Percentiles rank a stretch among this genome's conserved stretches.
Evolutionary conservation across 495 filamentous ascomycete species (phyloP).

Genomic region (Oidiodendron maius): DNA sequence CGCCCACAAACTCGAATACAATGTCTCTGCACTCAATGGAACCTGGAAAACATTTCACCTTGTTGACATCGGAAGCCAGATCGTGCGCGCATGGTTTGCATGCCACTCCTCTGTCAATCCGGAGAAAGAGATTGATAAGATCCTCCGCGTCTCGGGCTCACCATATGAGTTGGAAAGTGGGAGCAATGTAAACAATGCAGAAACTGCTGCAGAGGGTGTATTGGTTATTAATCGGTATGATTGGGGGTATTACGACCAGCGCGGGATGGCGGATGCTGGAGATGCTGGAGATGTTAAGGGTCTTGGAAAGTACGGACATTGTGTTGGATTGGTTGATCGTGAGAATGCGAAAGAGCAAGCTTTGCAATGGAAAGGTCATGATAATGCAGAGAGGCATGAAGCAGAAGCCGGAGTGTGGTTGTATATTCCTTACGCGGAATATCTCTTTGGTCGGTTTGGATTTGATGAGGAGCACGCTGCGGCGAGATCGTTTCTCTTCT

Average conservation of each 20-base stretch:
- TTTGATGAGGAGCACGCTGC: not conserved
- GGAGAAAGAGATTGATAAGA: not conserved
- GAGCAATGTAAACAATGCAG: not conserved
- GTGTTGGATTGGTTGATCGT: not conserved
- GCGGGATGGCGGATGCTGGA: not conserved
- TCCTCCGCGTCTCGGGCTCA: constrained; percentile 6
- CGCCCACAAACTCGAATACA: not conserved
- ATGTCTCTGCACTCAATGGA: not conserved
- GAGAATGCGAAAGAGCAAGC: not conserved
- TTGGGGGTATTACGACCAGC: constrained; percentile 1
- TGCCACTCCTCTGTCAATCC: constrained; percentile 4
- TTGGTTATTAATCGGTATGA: constrained; percentile 3
- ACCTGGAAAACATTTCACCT: not conserved
- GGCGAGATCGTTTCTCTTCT: constrained; percentile 3
- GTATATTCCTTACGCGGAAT: constrained; percentile 1
- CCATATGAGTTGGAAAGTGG: constrained; percentile 4
- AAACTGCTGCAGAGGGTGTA: constrained; percentile 1
- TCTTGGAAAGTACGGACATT: not conserved
- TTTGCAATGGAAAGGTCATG: not conserved
- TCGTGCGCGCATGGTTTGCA: not conserved
- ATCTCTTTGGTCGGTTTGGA: not conserved
- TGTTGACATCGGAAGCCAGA: not conserved
- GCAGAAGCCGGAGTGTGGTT: not conserved
- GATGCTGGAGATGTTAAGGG: not conserved
- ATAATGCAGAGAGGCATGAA: not conserved